Conservation (phyloP, 2,329 filamentous ascomycete genomes). For the Trichoderma brevicompactum region DNA sequence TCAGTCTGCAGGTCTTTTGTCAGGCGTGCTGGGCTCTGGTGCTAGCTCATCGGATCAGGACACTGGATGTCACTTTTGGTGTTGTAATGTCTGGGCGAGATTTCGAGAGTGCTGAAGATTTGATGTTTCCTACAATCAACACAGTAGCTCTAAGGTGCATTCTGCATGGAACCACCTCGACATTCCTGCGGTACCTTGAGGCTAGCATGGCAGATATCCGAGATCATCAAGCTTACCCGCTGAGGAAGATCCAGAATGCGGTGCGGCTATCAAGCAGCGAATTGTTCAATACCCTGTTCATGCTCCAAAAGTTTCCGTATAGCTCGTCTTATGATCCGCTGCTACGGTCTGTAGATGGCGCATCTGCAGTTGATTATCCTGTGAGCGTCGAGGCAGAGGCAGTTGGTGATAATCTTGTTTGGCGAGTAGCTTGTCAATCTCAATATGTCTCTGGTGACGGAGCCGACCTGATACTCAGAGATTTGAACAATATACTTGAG, state of each 20-base stretch:
- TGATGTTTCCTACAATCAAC: constrained; percentile 92
- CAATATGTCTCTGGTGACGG: constrained; percentile 53
- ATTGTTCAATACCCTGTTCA: constrained; percentile 62
- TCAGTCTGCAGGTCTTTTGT: constrained; percentile 78
- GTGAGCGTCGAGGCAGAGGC: constrained; percentile 81
- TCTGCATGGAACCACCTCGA: constrained; percentile 67
- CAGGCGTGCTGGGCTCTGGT: constrained; percentile 77
- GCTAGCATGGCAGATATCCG: constrained; percentile 67
- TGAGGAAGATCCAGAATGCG: constrained; percentile 67
- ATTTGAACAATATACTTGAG: constrained; percentile 63
- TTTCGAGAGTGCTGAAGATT: constrained; percentile 64
- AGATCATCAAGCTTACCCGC: constrained; percentile 76
- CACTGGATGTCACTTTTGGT: constrained; percentile 80
- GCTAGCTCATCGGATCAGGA: constrained; percentile 64
- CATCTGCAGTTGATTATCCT: constrained; percentile 77
- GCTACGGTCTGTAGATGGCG: constrained; percentile 65
- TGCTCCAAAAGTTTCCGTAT: constrained; percentile 51
- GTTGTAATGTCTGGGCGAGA: constrained; percentile 85
- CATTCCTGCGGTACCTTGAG: constrained; percentile 76
- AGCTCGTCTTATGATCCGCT: constrained; percentile 41
- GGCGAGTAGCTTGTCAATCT: constrained; percentile 73
- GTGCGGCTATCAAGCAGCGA: constrained; percentile 42
- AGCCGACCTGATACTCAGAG: constrained; percentile 56
- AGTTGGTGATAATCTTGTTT: constrained; percentile 58
- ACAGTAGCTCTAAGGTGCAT: constrained; percentile 76